Evolutionary conservation across 371 early-diverging fungal species (phyloP), one percentile per base, ranked within the genome.

Genomic region (Mycotypha africana): DNA sequence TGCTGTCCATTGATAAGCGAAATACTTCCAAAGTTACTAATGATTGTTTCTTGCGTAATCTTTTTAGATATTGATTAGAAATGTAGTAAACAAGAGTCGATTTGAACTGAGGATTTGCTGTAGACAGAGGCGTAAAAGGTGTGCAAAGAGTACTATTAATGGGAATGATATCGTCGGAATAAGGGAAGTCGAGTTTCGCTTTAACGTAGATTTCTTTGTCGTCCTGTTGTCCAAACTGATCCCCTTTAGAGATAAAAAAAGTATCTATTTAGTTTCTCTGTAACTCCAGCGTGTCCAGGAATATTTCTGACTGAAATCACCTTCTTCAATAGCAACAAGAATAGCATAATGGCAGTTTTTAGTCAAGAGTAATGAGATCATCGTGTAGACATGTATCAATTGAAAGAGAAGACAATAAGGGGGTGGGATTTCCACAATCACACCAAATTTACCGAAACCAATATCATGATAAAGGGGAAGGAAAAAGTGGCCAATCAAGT

Each of bases 1-100:
- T 21, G 15, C 47, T 42, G 4, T 53, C 51, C 12, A 55, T 50
- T 16, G 53, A 49, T 9, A 57, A 32, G 26, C 58, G 54, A 3
- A 49, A 32, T 4, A 67, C 44, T 20, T 67, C 58, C 12, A 71
- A 35, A 10, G 52, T 58, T 20, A 62, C 54, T 19, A 39, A 43
- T 15, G 67, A 39, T 14, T 51, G 41, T 30, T 44, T 49, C 15
- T 47, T 56, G 22, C 49, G 26, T 32, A 71, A 38, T 17, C 62
- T 57, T 12, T 38, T 44, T 16, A 71, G 44, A 12, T 67, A 45
- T 37, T 64, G 65, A 20, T 35, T 33, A 9, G 72, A 72, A 12
- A 72, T 17, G 46, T 56, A 72, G 31, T 72, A 72, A 5, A 60
- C 61, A 0, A 72, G 51, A 2, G 68, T 61, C 14, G 72, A 62